Base-by-base conservation (phyloP, 164 flowering plant species). In the Piper betle region DNA sequence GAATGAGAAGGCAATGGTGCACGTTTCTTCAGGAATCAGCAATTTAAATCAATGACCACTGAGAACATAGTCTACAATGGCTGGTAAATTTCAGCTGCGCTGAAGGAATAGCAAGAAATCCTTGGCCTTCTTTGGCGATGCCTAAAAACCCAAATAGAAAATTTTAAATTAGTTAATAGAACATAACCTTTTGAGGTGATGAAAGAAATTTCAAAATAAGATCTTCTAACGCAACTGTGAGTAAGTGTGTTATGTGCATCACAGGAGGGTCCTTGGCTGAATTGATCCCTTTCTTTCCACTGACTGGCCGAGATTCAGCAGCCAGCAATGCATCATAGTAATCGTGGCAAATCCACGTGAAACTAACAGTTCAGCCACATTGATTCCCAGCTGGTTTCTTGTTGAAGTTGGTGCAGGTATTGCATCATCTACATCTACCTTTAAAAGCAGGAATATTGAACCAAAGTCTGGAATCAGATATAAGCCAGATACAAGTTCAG, bases 1-100 rank as follows among this genome's bases (percentile, higher is more conserved):
- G 60, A 94, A 75, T 6, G 99, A 77, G 70, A 94, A 82, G 4
- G 97, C 99, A 74, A 91, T 84, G 75, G 82, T 91, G 82, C 99
- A 94, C 40, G 99, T 88, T 74, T 86, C 96, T 80, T 85, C 85
- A 17, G 97, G 96, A 75, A 91, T 81, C 62, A 80, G 73, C 67
- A 94, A 69, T 74, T 94, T 94, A 71, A 83, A 94, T 20, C 99
- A 84, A 74, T 94, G 99, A 55, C 99, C 99, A 69, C 99, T 94
- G 43, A 94, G 78, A 58, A 94, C 97, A 78, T 94, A 94, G 55
- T 94, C 99, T 61, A 94, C 97, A 66, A 88, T 70, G 43, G 99
- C 97, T 61, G 96, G 77, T 64, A 81, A 73, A 72, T 75, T 87
- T 75, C 84, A 81, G 68, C 79, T 82, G 55, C 92, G 71, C 62